Evolutionary conservation across 2,329 filamentous ascomycete species (phyloP), one percentile per base, ranked within the genome.

Genomic region (Knoxdaviesia proteae): DNA sequence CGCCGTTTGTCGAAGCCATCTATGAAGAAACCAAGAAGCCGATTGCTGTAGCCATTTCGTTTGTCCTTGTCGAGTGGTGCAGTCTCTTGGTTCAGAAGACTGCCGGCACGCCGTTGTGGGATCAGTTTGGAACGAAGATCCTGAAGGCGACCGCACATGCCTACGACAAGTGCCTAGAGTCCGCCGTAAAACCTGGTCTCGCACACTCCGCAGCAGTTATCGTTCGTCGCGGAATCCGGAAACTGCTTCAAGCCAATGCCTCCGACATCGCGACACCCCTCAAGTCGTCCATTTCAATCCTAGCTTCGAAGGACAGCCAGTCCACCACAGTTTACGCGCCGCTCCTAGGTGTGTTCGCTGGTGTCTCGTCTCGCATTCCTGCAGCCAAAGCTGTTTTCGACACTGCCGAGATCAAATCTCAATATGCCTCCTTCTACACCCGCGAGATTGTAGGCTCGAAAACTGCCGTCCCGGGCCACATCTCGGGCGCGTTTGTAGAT

Each of bases 61-160:
- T 94, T 56, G 84, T 93, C 40, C 65, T 98, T 50, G 69, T 90
- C 9, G 84, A 94, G 58, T 98, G 88, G 88, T 84, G 77, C 58
- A 81, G 80, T 45, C 58, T 88, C 45, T 61, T 94, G 41, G 71
- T 94, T 50, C 77, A 87, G 52, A 69, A 79, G 45, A 65, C 86
- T 31, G 71, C 71, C 33, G 68, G 68, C 40, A 71, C 71, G 10
- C 55, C 68, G 7, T 57, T 71, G 38, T 86, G 77, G 78, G 69
- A 73, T 41, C 65, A 65, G 52, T 76, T 77, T 56, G 72, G 73
- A 42, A 54, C 67, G 49, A 76, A 84, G 34, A 61, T 90, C 37
- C 61, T 92, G 32, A 58, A 72, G 34, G 71, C 79, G 40, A 68
- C 80, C 55, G 82, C 84, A 30, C 75, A 78, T 54, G 73, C 77